phyloP scores from a whole-genome alignment of 768 basidiomycete species.

The Coprinopsis strossmayeri region DNA sequence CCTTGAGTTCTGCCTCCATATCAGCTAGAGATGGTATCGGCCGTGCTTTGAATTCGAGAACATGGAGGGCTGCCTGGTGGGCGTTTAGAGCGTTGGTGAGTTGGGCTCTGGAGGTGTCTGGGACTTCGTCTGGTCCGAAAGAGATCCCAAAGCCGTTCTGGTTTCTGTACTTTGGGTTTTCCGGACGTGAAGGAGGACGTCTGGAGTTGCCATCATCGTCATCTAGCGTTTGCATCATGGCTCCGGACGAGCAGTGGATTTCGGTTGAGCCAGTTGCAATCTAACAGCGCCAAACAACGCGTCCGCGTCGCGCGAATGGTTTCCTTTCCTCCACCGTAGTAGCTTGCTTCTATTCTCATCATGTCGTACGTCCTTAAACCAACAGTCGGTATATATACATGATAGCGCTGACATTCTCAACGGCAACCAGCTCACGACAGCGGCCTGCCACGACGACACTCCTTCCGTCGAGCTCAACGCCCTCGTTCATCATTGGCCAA shows the following conservation, averaged over 20 bases:
- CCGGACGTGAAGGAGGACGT: neutral
- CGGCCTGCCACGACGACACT: constrained; percentile 35
- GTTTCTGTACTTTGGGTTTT: neutral
- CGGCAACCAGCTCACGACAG: neutral
- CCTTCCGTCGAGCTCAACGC: constrained; percentile 26
- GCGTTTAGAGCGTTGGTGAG: neutral
- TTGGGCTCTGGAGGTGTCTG: neutral
- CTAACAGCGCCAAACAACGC: constrained; percentile 2
- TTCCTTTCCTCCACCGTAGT: constrained; percentile 13
- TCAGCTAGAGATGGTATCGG: neutral
- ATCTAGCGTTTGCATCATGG: neutral
- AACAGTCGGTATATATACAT: neutral
- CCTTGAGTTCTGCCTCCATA: neutral
- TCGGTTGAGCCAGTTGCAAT: neutral
- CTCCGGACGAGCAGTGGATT: neutral
- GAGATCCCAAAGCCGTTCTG: neutral
- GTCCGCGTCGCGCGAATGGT: constrained; percentile 1
- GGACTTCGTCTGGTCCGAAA: neutral
- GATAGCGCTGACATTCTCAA: neutral
- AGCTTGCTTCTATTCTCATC: too few relatives aligned
- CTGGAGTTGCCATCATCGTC: neutral
- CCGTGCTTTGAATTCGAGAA: neutral
- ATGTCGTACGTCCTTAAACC: too few relatives aligned
- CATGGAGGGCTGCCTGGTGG: neutral
- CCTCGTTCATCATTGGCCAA: constrained; percentile 39